phyloP scores from a whole-genome alignment of 352 stramenopile species.

The Lagenidium sp. region DNA sequence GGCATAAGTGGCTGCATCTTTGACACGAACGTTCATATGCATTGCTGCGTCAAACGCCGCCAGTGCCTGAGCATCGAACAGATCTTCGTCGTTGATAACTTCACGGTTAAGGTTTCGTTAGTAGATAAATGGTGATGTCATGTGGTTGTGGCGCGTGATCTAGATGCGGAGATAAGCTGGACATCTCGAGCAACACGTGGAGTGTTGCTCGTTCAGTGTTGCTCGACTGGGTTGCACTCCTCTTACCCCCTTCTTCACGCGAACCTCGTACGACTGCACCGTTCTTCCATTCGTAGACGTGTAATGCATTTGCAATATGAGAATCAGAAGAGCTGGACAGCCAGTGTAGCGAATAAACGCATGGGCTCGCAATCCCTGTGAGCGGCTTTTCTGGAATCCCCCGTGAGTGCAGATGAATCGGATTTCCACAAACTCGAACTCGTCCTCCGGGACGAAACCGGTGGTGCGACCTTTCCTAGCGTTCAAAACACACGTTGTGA shows the following conservation, averaged over 20 bases:
- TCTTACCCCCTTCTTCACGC: not conserved
- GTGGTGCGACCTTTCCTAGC: too few species aligned
- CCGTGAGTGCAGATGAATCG: not conserved
- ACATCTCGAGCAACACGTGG: not conserved
- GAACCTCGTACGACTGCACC: too few species aligned
- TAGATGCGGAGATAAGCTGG: not conserved
- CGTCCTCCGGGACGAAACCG: not conserved
- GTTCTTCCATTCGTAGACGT: too few species aligned
- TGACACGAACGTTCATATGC: not conserved
- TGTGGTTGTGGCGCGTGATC: too few species aligned
- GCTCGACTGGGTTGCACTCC: not conserved
- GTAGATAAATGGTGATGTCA: too few species aligned
- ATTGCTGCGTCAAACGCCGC: not conserved
- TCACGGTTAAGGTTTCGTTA: too few species aligned
- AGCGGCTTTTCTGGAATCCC: not conserved
- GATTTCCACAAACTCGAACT: not conserved
- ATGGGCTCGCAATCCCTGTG: not conserved
- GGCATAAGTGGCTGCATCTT: not conserved
- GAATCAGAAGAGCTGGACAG: not conserved
- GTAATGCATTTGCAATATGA: not conserved
- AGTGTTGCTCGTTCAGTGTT: not conserved
- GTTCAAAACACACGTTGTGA: too few species aligned
- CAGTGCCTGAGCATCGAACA: constrained; percentile 1
- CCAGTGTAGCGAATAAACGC: not conserved
- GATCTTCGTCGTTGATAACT: not conserved